These are phyloP conservation scores for Phytophthora pini DNA, from an alignment of 352 stramenopile species.

Conservation along the genomic window DNA sequence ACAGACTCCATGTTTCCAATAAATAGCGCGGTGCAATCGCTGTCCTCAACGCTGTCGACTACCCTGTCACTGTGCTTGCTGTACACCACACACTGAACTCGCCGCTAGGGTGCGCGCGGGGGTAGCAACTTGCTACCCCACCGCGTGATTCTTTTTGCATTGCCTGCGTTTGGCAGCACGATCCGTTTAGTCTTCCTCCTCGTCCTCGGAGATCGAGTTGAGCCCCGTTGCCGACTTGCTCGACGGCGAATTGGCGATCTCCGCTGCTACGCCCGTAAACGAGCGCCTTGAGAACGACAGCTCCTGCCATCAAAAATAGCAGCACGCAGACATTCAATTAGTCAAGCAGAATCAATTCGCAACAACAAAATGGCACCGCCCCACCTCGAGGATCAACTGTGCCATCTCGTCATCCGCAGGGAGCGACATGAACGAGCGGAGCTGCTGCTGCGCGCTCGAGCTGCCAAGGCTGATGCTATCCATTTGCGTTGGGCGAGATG, in stretches of 20 bases:
- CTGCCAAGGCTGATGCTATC: conserved; percentile 35
- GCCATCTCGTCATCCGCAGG: conserved; percentile 75
- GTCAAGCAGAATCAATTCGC: not conserved
- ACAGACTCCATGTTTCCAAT: conserved; percentile 44
- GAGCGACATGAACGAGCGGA: conserved; percentile 78
- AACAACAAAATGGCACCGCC: conserved; percentile 2
- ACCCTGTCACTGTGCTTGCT: conserved; percentile 3
- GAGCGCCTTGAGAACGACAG: conserved; percentile 63
- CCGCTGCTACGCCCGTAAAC: conserved; percentile 64
- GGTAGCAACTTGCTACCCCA: conserved; percentile 5
- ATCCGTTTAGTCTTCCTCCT: conserved; percentile 47
- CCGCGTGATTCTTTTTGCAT: conserved; percentile 19
- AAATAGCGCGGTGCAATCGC: conserved; percentile 47
- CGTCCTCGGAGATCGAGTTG: conserved; percentile 72
- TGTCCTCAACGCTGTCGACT: conserved; percentile 30
- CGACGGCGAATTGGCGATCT: conserved; percentile 70
- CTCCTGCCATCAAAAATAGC: conserved; percentile 38
- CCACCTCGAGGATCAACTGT: conserved; percentile 78
- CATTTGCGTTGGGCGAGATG: conserved; percentile 29
- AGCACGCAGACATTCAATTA: conserved; percentile 4
- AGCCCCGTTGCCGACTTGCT: conserved; percentile 58
- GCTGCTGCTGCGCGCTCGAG: conserved; percentile 63
- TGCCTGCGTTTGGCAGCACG: conserved; percentile 23
- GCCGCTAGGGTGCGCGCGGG: conserved; percentile 7
- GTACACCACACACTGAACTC: conserved; percentile 20